Evolutionary conservation across 345 rosid species (phyloP), one percentile per base, ranked within the genome.

Genomic region (Rhodamnia argentea): DNA sequence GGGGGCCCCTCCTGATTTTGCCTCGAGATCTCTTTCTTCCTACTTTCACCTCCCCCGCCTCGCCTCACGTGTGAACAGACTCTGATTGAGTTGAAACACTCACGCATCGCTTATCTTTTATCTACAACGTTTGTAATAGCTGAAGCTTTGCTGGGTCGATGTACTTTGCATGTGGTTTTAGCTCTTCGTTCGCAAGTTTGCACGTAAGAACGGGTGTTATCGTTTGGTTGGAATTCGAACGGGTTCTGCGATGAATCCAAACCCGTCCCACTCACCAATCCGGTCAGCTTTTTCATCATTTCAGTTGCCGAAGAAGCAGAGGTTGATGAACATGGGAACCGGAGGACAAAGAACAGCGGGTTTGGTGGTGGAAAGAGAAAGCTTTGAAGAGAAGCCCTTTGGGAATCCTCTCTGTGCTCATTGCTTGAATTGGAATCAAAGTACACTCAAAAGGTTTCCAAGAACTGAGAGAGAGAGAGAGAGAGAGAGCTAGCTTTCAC

Each of bases 341-440:
- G 40, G 86, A 52, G 56, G 82, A 51, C 47, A 14, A 78, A 22
- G 52, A 85, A 55, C 22, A 11, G 50, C n/a, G 62, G 2, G 83
- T 54, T 64, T 52, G 84, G 57, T 29, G 29, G 27, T 53, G 32
- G 54, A 57, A 53, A 62, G 20, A 58, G 78, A 87, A 90, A 90
- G 88, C 94, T 94, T 94, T 91, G 87, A 86, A 87, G 83, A 85
- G 88, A 93, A 94, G 94, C 86, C 84, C 91, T 84, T 76, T 84
- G 86, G 84, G 85, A 83, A 59, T 70, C 78, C 78, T 29, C 20
- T 64, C 86, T 87, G 64, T 87, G 90, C 82, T 70, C 74, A 78
- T 85, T 85, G 87, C 87, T 78, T 85, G 29, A 75, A 85, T 85
- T 70, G 78, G 78, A 70, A 70, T 70, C 78, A 70, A 70, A 70